Conservation (phyloP, 129 eudicot genomes). For the Mikania micrantha region DNA sequence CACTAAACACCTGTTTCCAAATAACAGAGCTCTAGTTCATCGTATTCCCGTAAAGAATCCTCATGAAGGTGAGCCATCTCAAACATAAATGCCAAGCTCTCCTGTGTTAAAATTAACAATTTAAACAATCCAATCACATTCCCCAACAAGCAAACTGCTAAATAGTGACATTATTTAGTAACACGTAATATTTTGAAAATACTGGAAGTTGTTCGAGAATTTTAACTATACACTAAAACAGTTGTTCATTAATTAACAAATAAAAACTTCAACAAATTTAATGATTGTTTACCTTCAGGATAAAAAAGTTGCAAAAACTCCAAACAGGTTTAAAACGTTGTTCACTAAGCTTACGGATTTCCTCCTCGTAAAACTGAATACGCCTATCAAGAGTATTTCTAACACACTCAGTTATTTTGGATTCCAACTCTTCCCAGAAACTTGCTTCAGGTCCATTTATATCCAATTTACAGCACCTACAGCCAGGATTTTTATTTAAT, state of each 20-base stretch:
- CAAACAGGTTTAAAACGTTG: conserved; percentile 95
- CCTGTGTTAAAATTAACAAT: conserved; percentile 35
- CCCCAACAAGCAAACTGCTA: conserved; percentile 12
- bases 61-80: conserved; percentile 98
- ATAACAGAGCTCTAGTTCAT: conserved; percentile 97
- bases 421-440: conserved; percentile 95
- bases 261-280: background rate
- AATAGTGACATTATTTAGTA: background rate
- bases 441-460: conserved; percentile 68
- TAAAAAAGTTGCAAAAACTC: conserved; percentile 97
- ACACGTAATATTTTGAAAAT: background rate
- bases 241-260: background rate
- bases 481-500: conserved; percentile 13
- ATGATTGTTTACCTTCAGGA: conserved; percentile 57
- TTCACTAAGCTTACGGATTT: conserved; percentile 96
- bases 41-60: conserved; percentile 96
- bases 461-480: conserved; percentile 94
- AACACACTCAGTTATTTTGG: conserved; percentile 75
- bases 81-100: conserved; percentile 98
- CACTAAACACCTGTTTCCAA: conserved; percentile 76
- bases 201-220: conserved; percentile 6
- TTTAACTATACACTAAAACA: conserved; percentile 1
- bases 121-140: background rate
- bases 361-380: conserved; percentile 91
- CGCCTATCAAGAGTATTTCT: conserved; percentile 90